Evolutionary conservation across 1,284 basidiomycete species (phyloP).

Genomic region (Gymnopus androsaceus): DNA sequence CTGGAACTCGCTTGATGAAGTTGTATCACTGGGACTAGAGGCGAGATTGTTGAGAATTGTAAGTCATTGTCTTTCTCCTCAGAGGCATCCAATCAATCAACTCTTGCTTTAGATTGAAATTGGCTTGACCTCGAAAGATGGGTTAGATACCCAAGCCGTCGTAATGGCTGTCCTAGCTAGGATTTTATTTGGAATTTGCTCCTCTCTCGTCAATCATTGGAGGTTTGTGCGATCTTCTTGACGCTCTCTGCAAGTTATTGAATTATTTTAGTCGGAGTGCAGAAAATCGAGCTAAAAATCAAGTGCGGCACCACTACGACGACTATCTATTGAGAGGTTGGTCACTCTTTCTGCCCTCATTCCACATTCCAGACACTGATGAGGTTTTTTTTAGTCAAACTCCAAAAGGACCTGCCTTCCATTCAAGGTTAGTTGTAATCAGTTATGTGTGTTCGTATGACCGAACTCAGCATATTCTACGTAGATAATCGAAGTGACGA

Average conservation of each 20-base stretch:
- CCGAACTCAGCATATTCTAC: slow-evolving; percentile 6
- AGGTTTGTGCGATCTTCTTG: slow-evolving; percentile 21
- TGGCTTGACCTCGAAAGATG: slow-evolving; percentile 21
- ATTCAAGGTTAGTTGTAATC: slow-evolving; percentile 3
- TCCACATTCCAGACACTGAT: not conserved
- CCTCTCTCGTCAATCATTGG: slow-evolving; percentile 23
- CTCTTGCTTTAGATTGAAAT: slow-evolving; percentile 22
- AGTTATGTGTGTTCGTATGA: not conserved
- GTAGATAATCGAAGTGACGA: slow-evolving; percentile 23
- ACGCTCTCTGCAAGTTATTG: no score
- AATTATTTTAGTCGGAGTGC: not conserved
- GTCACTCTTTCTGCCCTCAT: not conserved
- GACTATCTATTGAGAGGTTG: slow-evolving; percentile 8
- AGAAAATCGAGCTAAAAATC: not conserved
- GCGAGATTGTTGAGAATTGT: slow-evolving; percentile 21
- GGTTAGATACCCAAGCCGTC: slow-evolving; percentile 20
- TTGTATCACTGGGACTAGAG: slow-evolving; percentile 23
- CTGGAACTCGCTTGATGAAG: slow-evolving; percentile 24
- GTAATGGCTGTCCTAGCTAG: slow-evolving; percentile 21
- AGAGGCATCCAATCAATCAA: no score
- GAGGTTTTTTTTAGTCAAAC: not conserved
- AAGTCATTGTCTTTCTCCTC: no score
- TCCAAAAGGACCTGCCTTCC: slow-evolving; percentile 12
- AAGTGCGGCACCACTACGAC: slow-evolving; percentile 10
- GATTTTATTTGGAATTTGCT: slow-evolving; percentile 19